A percentile compares a stretch with the other conserved stretches of the same genome.
phyloP scores from a whole-genome alignment of 2,329 filamentous ascomycete genomes.

The Coniochaeta sp. region DNA sequence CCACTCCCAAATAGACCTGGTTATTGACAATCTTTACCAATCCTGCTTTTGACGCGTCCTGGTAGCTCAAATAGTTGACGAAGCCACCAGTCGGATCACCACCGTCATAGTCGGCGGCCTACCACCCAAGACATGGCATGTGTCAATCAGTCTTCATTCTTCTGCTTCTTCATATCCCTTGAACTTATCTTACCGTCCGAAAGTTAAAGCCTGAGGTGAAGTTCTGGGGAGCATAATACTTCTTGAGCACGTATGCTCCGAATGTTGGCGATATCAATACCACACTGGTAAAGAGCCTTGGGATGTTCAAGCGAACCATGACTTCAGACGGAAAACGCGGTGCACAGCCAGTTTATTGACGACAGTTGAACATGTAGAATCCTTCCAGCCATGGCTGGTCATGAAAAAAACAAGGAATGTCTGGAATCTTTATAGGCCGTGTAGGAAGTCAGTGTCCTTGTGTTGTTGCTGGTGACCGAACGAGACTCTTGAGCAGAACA shows the following conservation, averaged over 20 bases:
- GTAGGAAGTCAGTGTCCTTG: neutral
- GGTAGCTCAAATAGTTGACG: conserved; percentile 26
- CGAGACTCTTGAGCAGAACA: neutral
- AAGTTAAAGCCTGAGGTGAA: conserved; percentile 7
- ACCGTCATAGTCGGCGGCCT: conserved; percentile 9
- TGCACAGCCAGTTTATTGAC: neutral
- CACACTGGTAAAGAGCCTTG: neutral
- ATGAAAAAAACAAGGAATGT: too few relatives aligned
- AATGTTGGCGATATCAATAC: neutral
- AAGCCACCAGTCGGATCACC: conserved; percentile 14
- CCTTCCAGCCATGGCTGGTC: neutral
- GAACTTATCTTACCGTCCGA: neutral
- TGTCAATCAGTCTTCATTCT: too few relatives aligned
- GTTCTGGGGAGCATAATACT: conserved; percentile 4
- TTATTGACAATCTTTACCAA: conserved; percentile 27
- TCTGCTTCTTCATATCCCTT: neutral
- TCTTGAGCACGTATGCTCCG: conserved; percentile 4
- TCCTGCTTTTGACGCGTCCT: conserved; percentile 27
- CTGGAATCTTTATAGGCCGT: neutral
- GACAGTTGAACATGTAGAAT: neutral
- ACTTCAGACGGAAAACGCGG: neutral
- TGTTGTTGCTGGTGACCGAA: neutral
- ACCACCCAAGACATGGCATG: neutral
- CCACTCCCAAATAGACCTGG: conserved; percentile 36
- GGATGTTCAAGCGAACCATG: neutral